These are phyloP conservation scores for Solanum bulbocastanum DNA, from an alignment of 257 asterid genomes.

Conservation along the genomic window DNA sequence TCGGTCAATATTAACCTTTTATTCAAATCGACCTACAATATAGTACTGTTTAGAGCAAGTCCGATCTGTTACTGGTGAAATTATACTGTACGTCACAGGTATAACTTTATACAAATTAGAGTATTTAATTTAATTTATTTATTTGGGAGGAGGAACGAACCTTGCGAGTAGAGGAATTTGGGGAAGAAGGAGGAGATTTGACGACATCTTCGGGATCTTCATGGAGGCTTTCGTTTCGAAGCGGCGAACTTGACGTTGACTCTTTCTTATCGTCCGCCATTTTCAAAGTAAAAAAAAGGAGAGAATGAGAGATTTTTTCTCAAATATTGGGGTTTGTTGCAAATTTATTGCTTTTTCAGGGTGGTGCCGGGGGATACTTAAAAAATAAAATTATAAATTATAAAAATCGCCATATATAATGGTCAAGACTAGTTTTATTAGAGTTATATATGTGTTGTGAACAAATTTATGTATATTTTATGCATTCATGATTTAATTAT, in stretches of 20 bases:
- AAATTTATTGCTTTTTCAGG: background rate
- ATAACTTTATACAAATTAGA: background rate
- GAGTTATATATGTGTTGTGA: no score
- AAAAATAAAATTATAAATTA: background rate
- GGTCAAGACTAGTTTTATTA: no score
- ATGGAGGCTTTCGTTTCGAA: conserved; percentile 2
- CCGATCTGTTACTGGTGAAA: background rate
- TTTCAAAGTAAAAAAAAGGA: background rate
- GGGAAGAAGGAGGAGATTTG: conserved; percentile 71
- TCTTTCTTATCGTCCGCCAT: conserved; percentile 84
- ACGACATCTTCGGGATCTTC: conserved; percentile 58
- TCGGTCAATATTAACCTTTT: background rate
- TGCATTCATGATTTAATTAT: background rate
- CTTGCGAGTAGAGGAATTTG: conserved; percentile 85
- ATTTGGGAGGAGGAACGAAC: conserved; percentile 5
- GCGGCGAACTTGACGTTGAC: conserved; percentile 48
- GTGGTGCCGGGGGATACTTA: background rate
- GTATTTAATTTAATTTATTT: background rate
- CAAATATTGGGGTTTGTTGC: background rate
- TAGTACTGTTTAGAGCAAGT: background rate
- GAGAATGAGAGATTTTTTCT: background rate
- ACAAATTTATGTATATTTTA: no score
- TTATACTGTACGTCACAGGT: background rate
- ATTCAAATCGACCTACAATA: background rate
- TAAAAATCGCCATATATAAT: background rate